Conservation (phyloP, 1,139 yeast species). For the Candida glucosophila region DNA sequence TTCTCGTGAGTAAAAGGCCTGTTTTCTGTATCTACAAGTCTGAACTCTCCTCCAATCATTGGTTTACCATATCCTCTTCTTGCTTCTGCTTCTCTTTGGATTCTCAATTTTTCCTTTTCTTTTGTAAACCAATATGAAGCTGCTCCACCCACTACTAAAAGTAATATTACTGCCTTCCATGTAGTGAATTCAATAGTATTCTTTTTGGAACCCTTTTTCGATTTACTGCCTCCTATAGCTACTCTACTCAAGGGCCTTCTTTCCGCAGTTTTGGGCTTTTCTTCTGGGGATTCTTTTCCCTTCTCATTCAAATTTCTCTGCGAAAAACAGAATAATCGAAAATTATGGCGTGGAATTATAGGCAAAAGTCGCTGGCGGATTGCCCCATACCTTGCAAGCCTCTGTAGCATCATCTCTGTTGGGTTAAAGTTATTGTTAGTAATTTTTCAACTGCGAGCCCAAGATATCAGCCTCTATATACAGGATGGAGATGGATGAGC, state of each 20-base stretch:
- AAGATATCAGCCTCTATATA: too few species aligned
- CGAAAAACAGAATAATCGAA: too few species aligned
- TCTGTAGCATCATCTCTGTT: too few species aligned
- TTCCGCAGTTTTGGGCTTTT: slow-evolving; percentile 5
- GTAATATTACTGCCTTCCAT: slow-evolving; percentile 76
- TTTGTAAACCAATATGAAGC: slow-evolving; percentile 59
- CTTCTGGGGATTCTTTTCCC: slow-evolving; percentile 1
- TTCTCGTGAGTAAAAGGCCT: slow-evolving; percentile 67
- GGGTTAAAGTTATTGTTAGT: too few species aligned
- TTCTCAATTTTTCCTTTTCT: slow-evolving; percentile 66
- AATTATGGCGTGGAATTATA: too few species aligned
- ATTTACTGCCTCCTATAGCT: slow-evolving; percentile 33
- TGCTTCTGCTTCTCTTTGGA: slow-evolving; percentile 73
- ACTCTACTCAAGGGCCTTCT: slow-evolving; percentile 42
- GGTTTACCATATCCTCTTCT: slow-evolving; percentile 90
- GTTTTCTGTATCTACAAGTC: slow-evolving; percentile 61
- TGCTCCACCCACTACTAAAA: slow-evolving; percentile 61
- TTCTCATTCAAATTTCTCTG: slow-evolving; percentile 4
- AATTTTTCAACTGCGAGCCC: too few species aligned
- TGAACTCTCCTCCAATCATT: slow-evolving; percentile 84
- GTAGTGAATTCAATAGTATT: slow-evolving; percentile 61
- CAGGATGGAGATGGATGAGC: too few species aligned
- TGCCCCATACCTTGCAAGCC: too few species aligned
- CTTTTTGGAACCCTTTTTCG: slow-evolving; percentile 23
- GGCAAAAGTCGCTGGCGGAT: too few species aligned